Conservation (phyloP, 495 filamentous ascomycete species). For the Diplogelasinospora grovesii region DNA sequence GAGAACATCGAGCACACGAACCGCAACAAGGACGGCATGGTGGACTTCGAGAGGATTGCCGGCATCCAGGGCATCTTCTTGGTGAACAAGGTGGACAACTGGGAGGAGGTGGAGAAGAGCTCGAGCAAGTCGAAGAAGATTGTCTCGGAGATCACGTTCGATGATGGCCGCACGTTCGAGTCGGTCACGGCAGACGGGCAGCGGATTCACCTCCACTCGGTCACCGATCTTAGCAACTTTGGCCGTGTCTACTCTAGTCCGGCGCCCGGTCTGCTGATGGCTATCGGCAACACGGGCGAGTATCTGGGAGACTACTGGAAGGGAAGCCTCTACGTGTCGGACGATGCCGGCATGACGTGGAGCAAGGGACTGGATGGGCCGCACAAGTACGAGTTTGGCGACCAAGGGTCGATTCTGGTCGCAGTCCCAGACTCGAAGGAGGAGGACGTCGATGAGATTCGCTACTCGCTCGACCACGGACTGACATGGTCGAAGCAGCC, state of each 20-base stretch:
- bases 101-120: slow-evolving; percentile 59
- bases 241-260: slow-evolving; percentile 91
- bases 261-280: slow-evolving; percentile 89
- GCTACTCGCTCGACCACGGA: slow-evolving; percentile 84
- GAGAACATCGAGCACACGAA: slow-evolving; percentile 89
- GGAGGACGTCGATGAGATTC: slow-evolving; percentile 44
- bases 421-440: slow-evolving; percentile 71
- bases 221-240: slow-evolving; percentile 70
- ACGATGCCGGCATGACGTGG: slow-evolving; percentile 88
- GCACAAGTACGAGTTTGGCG: slow-evolving; percentile 92
- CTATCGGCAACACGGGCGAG: slow-evolving; percentile 78
- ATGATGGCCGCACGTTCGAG: slow-evolving; percentile 79
- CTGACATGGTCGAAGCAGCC: slow-evolving; percentile 64
- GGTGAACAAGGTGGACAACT: slow-evolving; percentile 85
- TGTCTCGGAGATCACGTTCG: slow-evolving; percentile 78
- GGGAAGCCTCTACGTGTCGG: slow-evolving; percentile 77
- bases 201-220: slow-evolving; percentile 77
- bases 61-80: slow-evolving; percentile 86
- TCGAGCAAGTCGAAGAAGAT: slow-evolving; percentile 54
- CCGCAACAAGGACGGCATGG: slow-evolving; percentile 57
- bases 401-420: slow-evolving; percentile 79
- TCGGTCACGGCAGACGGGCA: slow-evolving; percentile 48
- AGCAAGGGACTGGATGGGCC: slow-evolving; percentile 62
- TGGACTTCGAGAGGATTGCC: slow-evolving; percentile 90
- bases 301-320: slow-evolving; percentile 54